Evolutionary conservation across 495 filamentous ascomycete species (phyloP), one percentile per base, ranked within the genome.

Genomic region (Pyronema omphalodes): DNA sequence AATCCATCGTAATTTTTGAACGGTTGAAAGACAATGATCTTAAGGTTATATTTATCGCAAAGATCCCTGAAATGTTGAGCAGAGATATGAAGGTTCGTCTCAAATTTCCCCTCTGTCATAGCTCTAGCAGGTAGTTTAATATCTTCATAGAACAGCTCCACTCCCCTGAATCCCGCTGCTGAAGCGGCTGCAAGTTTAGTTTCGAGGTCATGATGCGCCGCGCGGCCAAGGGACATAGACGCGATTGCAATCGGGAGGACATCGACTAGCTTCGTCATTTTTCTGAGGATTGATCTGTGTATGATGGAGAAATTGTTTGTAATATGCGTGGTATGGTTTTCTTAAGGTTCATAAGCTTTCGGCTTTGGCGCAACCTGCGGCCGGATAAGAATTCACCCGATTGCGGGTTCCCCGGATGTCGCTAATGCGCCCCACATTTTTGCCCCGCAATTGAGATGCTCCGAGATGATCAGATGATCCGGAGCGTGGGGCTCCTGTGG

Each of bases 121-220:
- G 51, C 48, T 40, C 66, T 55, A 9, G 69, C 65, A 40, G 66
- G 53, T 52, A 63, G 37, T 56, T 76, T 69, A 34, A 88, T 74
- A 67, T 93, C 85, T 67, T 89, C 86, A 65, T 81, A 79, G 71
- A 86, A 87, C 36, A 87, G 71, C 66, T 89, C 86, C 58, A 88
- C 77, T 40, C 80, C 84, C 55, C 75, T 64, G 66, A 82, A 79
- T 15, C 82, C 82, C 56, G 82, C 72, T 36, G 69, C 68, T 14
- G 75, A 69, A 12, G 85, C 83, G 60, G 76, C 73, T 54, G 76
- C 72, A 19, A 93, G 72, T 65, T 86, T 88, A 60, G 71, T 62
- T 6, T 68, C 67, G 12, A 89, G 72, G 11, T 72, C 67, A 57
- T 82, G 76, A 57, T 77, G 74, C 57, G 72, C 74, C 9, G 76